Base-by-base conservation (phyloP, 2,329 filamentous ascomycete genomes). In the Aspergillus sp. region DNA sequence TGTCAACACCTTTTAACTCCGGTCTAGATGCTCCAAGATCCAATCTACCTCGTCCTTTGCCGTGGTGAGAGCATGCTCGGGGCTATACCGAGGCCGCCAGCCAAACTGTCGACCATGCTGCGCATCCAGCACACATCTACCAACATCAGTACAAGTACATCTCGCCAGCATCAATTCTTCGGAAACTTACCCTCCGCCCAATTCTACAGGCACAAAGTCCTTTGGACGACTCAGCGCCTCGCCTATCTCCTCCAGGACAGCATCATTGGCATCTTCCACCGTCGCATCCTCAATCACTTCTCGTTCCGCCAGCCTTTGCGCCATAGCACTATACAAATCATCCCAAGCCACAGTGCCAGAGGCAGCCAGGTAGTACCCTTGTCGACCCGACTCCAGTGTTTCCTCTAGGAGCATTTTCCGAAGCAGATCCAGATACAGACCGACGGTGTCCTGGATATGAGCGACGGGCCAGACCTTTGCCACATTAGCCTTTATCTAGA, bases 381-480 rank as follows among this genome's bases (percentile, higher is more conserved):
- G 72, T 56, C 74, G 78, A 0, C 80, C 81, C 51, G 79, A 61
- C 2, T 69, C 76, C 0, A 75, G 71, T 4, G 78, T 69, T 12
- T 74, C 67, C 1, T 70, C 77, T 1, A 62, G 63, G 2, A 85
- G 64, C 12, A 85, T 85, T 2, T 69, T 72, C 1, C 74, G 73
- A 6, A 85, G 65, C 0, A 85, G 70, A 2, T 76, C 67, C 1
- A 84, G 53, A 56, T 84, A 85, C 0, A 85, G 64, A 0, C 66
- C 67, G 0, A 79, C 75, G 36, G 78, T 85, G 58, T 86, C 83
- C 0, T 66, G 9, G 4, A 85, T 67, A 57, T 85, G 81, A 59
- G 79, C 83, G 5, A 86, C 83, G 0, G 83, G 83, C 84, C 84
- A 85, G 1, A 70, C 74, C 78, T 82, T 49, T 5, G 0, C 5